Evolutionary conservation across 371 early-diverging fungal genomes (phyloP).

Genomic region (Amoeboradix gromovi): DNA sequence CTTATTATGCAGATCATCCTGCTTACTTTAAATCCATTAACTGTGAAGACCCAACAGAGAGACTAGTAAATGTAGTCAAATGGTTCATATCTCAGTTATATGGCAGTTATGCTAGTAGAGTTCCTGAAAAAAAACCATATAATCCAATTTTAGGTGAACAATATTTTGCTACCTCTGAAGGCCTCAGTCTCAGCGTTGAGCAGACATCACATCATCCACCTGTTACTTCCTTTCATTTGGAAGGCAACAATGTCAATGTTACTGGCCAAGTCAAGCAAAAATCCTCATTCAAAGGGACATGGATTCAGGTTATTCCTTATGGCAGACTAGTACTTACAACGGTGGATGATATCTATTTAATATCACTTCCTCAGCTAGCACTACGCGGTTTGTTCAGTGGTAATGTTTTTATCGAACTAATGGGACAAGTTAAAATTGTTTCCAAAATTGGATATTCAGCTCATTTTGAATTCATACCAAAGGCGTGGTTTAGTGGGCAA

Average conservation of each 20-base stretch:
- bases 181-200: conserved; percentile 7
- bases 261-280: conserved; percentile 42
- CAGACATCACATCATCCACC: conserved; percentile 45
- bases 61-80: conserved; percentile 33
- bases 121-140: conserved; percentile 45
- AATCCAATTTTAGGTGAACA: conserved; percentile 61
- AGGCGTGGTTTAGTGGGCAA: conserved; percentile 47
- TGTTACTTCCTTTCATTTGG: conserved; percentile 21
- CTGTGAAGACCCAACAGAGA: conserved; percentile 30
- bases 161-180: conserved; percentile 13
- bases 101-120: conserved; percentile 31
- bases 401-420: conserved; percentile 42
- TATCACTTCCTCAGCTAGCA: conserved; percentile 39
- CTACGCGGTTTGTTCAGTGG: conserved; percentile 49
- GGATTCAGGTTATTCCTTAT: conserved; percentile 36
- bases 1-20: conserved; percentile 8
- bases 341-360: conserved; percentile 29
- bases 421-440: conserved; percentile 32
- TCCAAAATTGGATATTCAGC: conserved; percentile 28
- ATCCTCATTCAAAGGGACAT: conserved; percentile 36
- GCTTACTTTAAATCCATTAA: neutral
- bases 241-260: conserved; percentile 34
- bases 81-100: conserved; percentile 49
- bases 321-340: conserved; percentile 9
- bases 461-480: conserved; percentile 36